Conservation (phyloP, 2,329 filamentous ascomycete genomes). For the Cordyceps cateniannulata region DNA sequence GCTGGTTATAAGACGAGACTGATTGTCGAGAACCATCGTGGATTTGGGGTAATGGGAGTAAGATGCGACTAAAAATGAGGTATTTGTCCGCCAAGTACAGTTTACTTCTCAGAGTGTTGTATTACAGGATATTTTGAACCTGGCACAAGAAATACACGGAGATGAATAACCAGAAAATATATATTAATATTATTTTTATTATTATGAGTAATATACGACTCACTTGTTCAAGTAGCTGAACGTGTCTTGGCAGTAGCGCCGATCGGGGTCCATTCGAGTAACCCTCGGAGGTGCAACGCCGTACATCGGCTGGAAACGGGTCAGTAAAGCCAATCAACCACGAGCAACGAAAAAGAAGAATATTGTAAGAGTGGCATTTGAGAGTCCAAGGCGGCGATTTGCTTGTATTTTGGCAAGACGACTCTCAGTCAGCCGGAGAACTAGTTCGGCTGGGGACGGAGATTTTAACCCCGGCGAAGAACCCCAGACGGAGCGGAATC, state of each 20-base stretch:
- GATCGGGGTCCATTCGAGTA: not conserved
- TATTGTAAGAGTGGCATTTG: not conserved
- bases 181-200: too few relatives aligned
- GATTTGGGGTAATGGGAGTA: too few relatives aligned
- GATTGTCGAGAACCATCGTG: not conserved
- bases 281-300: not conserved
- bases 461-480: not conserved
- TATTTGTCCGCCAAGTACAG: not conserved
- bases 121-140: too few relatives aligned
- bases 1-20: not conserved
- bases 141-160: too few relatives aligned
- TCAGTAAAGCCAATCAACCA: not conserved
- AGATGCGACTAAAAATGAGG: not conserved
- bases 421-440: not conserved
- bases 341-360: not conserved
- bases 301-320: not conserved
- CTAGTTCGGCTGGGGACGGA: not conserved
- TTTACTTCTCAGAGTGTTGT: too few relatives aligned
- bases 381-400: not conserved
- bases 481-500: slow-evolving; percentile 4
- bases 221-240: not conserved
- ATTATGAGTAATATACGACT: too few relatives aligned
- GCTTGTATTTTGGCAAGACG: not conserved
- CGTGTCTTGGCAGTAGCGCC: not conserved
- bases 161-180: too few relatives aligned